phyloP scores from a whole-genome alignment of 2,329 filamentous ascomycete genomes.

The Arthrobotrys musiformis region DNA sequence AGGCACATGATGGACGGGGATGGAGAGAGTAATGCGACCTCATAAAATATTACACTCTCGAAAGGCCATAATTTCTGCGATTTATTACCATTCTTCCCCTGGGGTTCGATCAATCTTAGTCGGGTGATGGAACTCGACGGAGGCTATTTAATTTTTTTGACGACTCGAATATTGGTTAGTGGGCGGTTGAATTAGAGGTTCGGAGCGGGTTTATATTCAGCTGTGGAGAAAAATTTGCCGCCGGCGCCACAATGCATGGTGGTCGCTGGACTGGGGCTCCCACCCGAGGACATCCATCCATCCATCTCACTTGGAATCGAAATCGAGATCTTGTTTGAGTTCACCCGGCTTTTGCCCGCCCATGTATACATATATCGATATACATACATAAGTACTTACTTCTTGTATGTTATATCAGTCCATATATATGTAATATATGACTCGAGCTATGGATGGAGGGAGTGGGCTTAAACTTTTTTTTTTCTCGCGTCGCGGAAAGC shows the following conservation, averaged over 20 bases:
- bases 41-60: background rate
- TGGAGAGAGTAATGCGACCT: slow-evolving; percentile 16
- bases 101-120: background rate
- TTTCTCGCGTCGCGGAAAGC: background rate
- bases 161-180: background rate
- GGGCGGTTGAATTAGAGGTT: background rate
- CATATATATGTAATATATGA: background rate
- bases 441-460: background rate
- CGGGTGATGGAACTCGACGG: too few relatives aligned
- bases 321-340: slow-evolving; percentile 7
- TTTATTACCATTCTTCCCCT: background rate
- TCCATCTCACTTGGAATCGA: slow-evolving; percentile 12
- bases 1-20: slow-evolving; percentile 36
- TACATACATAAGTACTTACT: too few relatives aligned
- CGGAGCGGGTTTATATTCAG: slow-evolving; percentile 18
- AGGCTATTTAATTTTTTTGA: too few relatives aligned
- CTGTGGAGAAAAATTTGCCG: slow-evolving; percentile 22
- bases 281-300: slow-evolving; percentile 17
- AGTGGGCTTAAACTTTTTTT: slow-evolving; percentile 18
- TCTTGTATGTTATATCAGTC: too few relatives aligned
- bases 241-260: slow-evolving; percentile 37
- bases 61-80: background rate
- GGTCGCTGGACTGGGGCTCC: slow-evolving; percentile 8
- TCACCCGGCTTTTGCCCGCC: background rate
- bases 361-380: background rate